Base-by-base conservation (phyloP, 768 basidiomycete species). In the Tylopilus cervinicoccineus region DNA sequence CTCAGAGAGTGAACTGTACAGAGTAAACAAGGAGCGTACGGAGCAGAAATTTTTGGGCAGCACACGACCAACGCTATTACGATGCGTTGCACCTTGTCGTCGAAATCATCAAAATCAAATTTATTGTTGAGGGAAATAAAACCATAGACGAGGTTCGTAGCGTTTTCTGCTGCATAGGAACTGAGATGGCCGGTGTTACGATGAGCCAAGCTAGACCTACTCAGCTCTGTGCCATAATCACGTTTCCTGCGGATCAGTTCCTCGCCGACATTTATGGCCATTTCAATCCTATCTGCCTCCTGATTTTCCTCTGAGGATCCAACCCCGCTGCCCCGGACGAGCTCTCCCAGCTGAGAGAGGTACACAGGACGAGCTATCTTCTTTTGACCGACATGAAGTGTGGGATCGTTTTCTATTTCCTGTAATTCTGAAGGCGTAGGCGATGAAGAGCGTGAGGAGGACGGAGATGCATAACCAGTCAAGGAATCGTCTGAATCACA, bases 321-420 rank as follows among this genome's bases (percentile, higher is more conserved):
- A 36, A 75, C 59, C 3, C 73, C 72, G n/a, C 75, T 77, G 16
- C 76, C 76, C 28, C 85, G 78, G n/a, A 98, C 70, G 58, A 96
- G 71, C 41, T 81, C 80, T 5, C 83, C 83, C 5, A 99, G 74
- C 61, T 97, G 93, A 8, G 78, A 78, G 12, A 98, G 80, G 65
- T 97, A 99, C 9, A 98, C 89, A 0, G 96, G 96, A 16, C 83
- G 77, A n/a, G 76, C 62, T 13, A 87, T 74, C 57, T 84, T 91
- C 68, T 83, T 84, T 28, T 68, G 68, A 7, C 82, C 83, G 7
- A 88, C 75, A 39, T 77, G 80, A 29, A 95, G 70, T 2, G 88
- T 84, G 0, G 94, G 94, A 56, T 97, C 93, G 43, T 78, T 83
- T 59, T 88, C 89, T 27, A 90, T 84, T 59, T 89, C 92, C 17